phyloP scores from a whole-genome alignment of 495 filamentous ascomycete species.

The Tuber brumale region DNA sequence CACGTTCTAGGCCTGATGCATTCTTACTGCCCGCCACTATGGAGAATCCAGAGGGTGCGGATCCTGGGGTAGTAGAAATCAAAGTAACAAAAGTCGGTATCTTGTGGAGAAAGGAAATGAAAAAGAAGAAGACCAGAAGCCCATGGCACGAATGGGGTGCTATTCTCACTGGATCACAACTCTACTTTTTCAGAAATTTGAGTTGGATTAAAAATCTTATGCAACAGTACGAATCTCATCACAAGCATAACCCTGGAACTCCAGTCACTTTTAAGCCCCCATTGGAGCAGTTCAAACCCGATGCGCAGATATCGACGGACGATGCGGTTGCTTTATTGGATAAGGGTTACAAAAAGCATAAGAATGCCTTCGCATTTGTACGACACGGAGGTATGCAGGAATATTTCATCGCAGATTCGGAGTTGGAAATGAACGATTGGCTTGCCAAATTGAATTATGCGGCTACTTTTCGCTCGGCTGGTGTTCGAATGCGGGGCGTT shows the following conservation, averaged over 20 bases:
- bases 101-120: constrained; percentile 89
- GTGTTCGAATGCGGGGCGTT: constrained; percentile 83
- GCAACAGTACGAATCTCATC: constrained; percentile 72
- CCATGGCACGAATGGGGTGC: constrained; percentile 99
- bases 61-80: constrained; percentile 92
- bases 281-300: constrained; percentile 83
- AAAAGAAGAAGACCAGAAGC: constrained; percentile 88
- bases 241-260: constrained; percentile 59
- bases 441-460: constrained; percentile 93
- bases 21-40: constrained; percentile 82
- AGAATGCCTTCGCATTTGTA: constrained; percentile 86
- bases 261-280: constrained; percentile 85
- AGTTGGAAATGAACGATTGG: constrained; percentile 94
- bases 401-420: constrained; percentile 79
- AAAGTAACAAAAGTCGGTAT: constrained; percentile 94
- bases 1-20: constrained; percentile 84
- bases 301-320: constrained; percentile 83
- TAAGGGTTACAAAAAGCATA: constrained; percentile 85
- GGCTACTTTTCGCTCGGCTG: constrained; percentile 82
- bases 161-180: constrained; percentile 84
- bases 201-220: constrained; percentile 86
- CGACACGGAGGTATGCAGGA: constrained; percentile 86
- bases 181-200: constrained; percentile 93
- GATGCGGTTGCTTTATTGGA: constrained; percentile 86
- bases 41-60: constrained; percentile 76